These are phyloP conservation scores for Ophiosphaerella korrae DNA, from an alignment of 2,329 filamentous ascomycete genomes.

Conservation along the genomic window DNA sequence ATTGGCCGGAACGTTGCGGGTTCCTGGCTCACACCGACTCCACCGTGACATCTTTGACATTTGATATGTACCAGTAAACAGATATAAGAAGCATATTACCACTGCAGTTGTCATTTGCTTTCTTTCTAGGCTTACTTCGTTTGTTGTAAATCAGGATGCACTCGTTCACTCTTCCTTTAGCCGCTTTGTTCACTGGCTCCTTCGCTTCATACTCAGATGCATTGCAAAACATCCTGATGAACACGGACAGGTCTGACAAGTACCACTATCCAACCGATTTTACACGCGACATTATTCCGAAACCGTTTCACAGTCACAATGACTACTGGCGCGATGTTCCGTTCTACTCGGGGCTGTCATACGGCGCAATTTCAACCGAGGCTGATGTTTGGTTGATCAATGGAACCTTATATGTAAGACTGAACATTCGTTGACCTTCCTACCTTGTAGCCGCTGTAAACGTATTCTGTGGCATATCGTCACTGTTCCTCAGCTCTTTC, in stretches of 20 bases:
- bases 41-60: constrained; percentile 26
- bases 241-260: constrained; percentile 57
- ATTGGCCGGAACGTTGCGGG: constrained; percentile 26
- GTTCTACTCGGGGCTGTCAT: constrained; percentile 59
- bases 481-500: background rate
- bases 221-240: constrained; percentile 61
- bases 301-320: constrained; percentile 63
- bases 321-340: constrained; percentile 61
- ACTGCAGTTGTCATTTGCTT: too few relatives aligned
- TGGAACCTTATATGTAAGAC: constrained; percentile 55
- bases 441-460: too few relatives aligned
- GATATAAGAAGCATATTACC: background rate
- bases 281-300: constrained; percentile 64
- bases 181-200: constrained; percentile 19
- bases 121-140: background rate
- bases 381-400: constrained; percentile 67
- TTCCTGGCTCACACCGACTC: constrained; percentile 18
- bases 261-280: constrained; percentile 67
- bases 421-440: background rate
- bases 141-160: constrained; percentile 21
- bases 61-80: constrained; percentile 16
- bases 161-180: constrained; percentile 17
- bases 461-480: background rate
- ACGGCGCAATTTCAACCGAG: constrained; percentile 63
- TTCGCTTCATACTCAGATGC: constrained; percentile 47